Evolutionary conservation across 768 basidiomycete genomes (phyloP).

Genomic region (Daedalea quercina): DNA sequence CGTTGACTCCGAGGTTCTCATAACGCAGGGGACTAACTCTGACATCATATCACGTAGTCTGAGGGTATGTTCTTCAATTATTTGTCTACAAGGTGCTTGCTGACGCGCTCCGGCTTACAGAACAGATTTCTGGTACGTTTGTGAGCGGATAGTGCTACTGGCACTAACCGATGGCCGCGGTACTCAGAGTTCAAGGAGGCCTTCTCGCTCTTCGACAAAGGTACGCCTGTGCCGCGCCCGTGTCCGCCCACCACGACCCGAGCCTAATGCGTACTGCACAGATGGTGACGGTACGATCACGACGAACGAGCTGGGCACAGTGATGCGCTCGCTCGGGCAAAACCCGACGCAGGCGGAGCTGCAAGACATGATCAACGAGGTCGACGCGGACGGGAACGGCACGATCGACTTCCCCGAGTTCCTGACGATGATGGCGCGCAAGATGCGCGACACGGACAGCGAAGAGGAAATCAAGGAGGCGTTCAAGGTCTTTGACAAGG

Average conservation of each 20-base stretch:
- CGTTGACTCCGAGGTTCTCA: slow-evolving; percentile 17
- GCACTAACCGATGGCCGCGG: not conserved
- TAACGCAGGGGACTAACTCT: not conserved
- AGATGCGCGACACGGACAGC: slow-evolving; percentile 87
- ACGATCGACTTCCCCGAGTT: slow-evolving; percentile 82
- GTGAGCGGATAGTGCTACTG: not conserved
- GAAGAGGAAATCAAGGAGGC: slow-evolving; percentile 97
- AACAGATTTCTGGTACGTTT: slow-evolving; percentile 81
- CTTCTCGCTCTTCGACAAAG: slow-evolving; percentile 96
- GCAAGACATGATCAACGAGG: slow-evolving; percentile 95
- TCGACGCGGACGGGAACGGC: slow-evolving; percentile 83
- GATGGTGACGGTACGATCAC: slow-evolving; percentile 94
- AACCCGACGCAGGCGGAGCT: slow-evolving; percentile 90
- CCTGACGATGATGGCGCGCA: slow-evolving; percentile 78
- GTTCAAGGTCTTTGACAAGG: slow-evolving; percentile 96
- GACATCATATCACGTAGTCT: slow-evolving; percentile 32
- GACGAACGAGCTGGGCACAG: slow-evolving; percentile 83
- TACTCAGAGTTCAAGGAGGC: slow-evolving; percentile 93
- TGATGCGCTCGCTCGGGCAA: slow-evolving; percentile 90
- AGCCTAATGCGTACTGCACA: no score
- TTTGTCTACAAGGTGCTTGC: slow-evolving; percentile 3
- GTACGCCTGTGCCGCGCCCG: no score
- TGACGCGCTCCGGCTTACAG: slow-evolving; percentile 33
- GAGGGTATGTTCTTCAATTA: slow-evolving; percentile 38
- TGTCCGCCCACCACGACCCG: no score